Percentiles rank a stretch among this genome's conserved stretches.
Evolutionary conservation across 352 stramenopile species (phyloP).

Genomic region (Phytophthora idaei): DNA sequence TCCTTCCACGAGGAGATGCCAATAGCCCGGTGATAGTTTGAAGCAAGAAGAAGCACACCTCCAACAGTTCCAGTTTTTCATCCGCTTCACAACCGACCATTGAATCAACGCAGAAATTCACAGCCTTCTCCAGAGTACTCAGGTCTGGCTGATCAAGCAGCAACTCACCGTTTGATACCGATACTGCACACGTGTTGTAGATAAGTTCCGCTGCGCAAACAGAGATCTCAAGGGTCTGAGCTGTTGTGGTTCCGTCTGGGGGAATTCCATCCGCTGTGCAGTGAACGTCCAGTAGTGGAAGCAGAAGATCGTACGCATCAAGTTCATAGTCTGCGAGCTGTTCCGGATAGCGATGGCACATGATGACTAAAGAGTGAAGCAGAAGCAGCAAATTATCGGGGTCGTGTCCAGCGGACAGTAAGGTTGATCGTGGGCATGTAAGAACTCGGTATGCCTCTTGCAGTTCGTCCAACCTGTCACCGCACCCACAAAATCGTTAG

Average conservation of each 20-base stretch:
- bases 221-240: conserved; percentile 64
- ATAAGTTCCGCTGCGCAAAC: conserved; percentile 68
- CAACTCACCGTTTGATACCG: conserved; percentile 54
- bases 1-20: conserved; percentile 53
- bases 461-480: conserved; percentile 44
- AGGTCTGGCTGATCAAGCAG: conserved; percentile 58
- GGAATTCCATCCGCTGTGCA: conserved; percentile 56
- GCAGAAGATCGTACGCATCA: conserved; percentile 68
- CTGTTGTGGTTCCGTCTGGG: conserved; percentile 46
- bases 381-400: conserved; percentile 73
- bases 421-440: conserved; percentile 64
- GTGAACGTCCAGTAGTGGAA: conserved; percentile 62
- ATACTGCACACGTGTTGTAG: conserved; percentile 71
- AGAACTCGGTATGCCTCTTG: conserved; percentile 72
- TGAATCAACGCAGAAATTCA: conserved; percentile 70
- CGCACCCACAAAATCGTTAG: conserved; percentile 5
- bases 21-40: conserved; percentile 76
- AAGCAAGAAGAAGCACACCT: conserved; percentile 69
- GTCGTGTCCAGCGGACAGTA: conserved; percentile 75
- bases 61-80: conserved; percentile 39
- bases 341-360: conserved; percentile 68
- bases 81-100: conserved; percentile 49
- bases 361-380: conserved; percentile 63
- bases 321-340: conserved; percentile 66
- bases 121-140: conserved; percentile 60